Evolutionary conservation across 768 basidiomycete species (phyloP).

Genomic region (Tulasnella sp.): DNA sequence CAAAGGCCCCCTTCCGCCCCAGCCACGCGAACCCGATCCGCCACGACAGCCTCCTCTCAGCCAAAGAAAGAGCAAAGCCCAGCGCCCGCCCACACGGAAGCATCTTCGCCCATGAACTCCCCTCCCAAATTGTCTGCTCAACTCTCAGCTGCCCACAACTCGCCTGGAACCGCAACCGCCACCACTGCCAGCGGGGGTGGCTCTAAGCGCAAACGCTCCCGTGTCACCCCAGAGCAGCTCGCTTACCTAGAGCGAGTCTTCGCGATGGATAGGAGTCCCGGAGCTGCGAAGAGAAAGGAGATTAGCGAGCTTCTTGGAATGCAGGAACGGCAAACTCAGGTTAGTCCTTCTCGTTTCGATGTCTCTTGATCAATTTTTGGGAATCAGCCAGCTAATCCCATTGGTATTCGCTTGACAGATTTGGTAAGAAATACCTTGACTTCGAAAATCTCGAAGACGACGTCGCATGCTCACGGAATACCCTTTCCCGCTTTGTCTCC

Average conservation of each 20-base stretch:
- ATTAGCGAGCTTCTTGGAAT: constrained; percentile 76
- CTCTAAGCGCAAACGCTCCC: constrained; percentile 65
- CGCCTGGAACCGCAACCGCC: background rate
- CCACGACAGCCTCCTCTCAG: constrained; percentile 24
- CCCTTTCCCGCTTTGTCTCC: constrained; percentile 13
- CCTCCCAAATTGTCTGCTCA: constrained; percentile 8
- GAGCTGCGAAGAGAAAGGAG: constrained; percentile 68
- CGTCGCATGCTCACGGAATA: constrained; percentile 25
- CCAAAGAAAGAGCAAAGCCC: constrained; percentile 8
- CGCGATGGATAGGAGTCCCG: constrained; percentile 68
- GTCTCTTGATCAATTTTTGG: constrained; percentile 9
- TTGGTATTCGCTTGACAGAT: constrained; percentile 18
- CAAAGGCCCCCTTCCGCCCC: constrained; percentile 3
- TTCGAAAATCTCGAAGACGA: constrained; percentile 13
- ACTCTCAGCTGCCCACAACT: background rate
- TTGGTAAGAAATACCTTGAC: constrained; percentile 21
- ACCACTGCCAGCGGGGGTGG: constrained; percentile 7
- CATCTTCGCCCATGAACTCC: background rate
- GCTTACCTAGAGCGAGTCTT: constrained; percentile 74
- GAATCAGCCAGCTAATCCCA: constrained; percentile 14
- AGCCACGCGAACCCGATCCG: background rate
- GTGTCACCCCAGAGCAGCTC: constrained; percentile 82
- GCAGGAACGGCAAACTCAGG: constrained; percentile 85
- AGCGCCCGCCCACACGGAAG: background rate
- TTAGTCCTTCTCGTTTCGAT: constrained; percentile 50